Base-by-base conservation (phyloP, 495 filamentous ascomycete genomes). In the Staphylotrichum tortipilum region DNA sequence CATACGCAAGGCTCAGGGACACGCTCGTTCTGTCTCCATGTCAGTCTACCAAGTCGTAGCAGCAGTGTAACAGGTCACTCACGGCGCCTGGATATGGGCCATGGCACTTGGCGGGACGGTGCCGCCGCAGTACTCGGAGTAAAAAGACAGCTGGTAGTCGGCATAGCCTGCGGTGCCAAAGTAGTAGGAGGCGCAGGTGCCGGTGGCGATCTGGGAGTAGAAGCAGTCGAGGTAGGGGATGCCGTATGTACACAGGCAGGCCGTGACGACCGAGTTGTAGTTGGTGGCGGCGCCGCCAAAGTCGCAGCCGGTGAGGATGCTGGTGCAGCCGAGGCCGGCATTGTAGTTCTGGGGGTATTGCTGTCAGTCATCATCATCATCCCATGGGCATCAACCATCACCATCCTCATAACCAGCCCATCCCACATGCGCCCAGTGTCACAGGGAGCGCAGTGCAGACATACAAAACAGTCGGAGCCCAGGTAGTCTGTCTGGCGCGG, bases 241-340 rank as follows among this genome's bases (percentile, higher is more conserved):
- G 34, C 58, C 58, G 38, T 53, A 52, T 19, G 18, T 45, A 50
- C 61, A 64, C 40, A 46, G 45, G 19, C 57, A 63, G 6, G 47
- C 39, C 1, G 33, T 44, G 29, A 17, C 30, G 9, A 24, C 47
- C 10, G n/a, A 8, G 17, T 24, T 24, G 22, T 47, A 34, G 39
- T 49, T 17, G 44, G 40, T 43, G 12, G 24, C 39, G 23, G 23
- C 19, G 9, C 44, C 22, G 37, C 22, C 45, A 12, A 15, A 29
- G 21, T 45, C 47, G 52, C 59, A 58, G 29, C 30, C 15, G 28
- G n/a, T 52, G 12, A 62, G 12, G 46, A 56, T 47, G 47, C 26
- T 54, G 0, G 36, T 21, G 31, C 53, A 58, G 10, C 38, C 15
- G 15, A 36, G 14, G 11, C 21, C 29, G 22, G 22, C 43, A 11